Evolutionary conservation across 106 monocot species (phyloP).

Genomic region (Narthecium ossifragum): DNA sequence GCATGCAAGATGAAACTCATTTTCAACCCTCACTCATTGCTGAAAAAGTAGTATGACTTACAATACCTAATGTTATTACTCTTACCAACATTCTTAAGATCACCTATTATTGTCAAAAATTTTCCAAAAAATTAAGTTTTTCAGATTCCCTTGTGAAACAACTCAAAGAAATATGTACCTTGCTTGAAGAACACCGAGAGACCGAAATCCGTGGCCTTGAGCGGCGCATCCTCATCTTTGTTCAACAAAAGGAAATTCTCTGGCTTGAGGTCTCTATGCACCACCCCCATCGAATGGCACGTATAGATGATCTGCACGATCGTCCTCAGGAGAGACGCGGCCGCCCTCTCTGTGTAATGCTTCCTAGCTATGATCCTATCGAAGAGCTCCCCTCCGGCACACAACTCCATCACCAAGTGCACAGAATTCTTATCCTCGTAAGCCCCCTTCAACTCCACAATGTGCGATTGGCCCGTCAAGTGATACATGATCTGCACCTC

Average conservation of each 20-base stretch:
- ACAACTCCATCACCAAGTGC: constrained; percentile 45
- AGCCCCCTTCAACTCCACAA: constrained; percentile 46
- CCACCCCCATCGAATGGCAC: constrained; percentile 46
- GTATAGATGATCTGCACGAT: constrained; percentile 46
- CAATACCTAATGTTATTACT: too few species aligned
- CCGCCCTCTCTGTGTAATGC: constrained; percentile 42
- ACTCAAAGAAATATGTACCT: constrained; percentile 9
- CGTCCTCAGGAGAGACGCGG: constrained; percentile 41
- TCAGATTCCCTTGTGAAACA: background rate
- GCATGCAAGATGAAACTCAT: background rate
- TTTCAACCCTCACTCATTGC: background rate
- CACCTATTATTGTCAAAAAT: too few species aligned
- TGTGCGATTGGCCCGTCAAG: constrained; percentile 34
- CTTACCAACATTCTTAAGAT: too few species aligned
- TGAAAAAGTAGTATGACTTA: background rate
- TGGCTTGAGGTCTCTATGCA: constrained; percentile 50
- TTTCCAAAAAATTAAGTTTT: background rate
- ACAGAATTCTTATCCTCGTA: constrained; percentile 57
- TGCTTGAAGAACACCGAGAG: constrained; percentile 60
- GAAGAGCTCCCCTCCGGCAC: constrained; percentile 49
- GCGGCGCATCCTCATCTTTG: constrained; percentile 40
- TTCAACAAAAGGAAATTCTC: constrained; percentile 42
- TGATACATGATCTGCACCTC: constrained; percentile 57
- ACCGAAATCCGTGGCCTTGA: constrained; percentile 47
- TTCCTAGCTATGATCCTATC: constrained; percentile 42